phyloP scores from a whole-genome alignment of 768 basidiomycete species.

The Saitozyma sp. region DNA sequence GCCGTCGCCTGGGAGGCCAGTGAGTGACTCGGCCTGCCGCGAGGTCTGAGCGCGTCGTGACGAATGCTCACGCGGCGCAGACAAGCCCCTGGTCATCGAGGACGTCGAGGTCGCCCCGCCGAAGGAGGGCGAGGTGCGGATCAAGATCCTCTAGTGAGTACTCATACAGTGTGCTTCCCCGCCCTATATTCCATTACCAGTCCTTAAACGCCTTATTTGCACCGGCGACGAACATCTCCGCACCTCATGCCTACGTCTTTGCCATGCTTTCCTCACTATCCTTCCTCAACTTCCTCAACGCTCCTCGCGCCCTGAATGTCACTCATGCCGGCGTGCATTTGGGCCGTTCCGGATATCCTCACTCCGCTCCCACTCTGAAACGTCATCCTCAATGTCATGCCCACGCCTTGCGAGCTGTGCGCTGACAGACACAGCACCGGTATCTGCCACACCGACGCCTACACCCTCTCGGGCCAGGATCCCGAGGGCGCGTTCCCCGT shows the following conservation, averaged over 20 bases:
- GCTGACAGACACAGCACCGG: constrained; percentile 61
- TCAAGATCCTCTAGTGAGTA: constrained; percentile 72
- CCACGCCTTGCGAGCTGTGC: no score
- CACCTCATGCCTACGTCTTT: not conserved
- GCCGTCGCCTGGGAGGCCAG: constrained; percentile 95
- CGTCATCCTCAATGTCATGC: no score
- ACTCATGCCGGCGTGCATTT: no score
- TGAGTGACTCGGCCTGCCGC: constrained; percentile 54
- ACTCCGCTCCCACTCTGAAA: not conserved
- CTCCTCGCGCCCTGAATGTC: no score
- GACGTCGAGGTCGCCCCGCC: constrained; percentile 94
- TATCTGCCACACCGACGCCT: constrained; percentile 97
- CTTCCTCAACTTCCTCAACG: no score
- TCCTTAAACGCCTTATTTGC: no score
- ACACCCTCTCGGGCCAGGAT: constrained; percentile 93
- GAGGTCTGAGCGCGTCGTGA: not conserved
- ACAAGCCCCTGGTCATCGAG: constrained; percentile 70
- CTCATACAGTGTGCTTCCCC: no score
- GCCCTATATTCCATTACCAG: no score
- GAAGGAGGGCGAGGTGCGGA: constrained; percentile 82
- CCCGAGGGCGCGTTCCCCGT: constrained; percentile 92
- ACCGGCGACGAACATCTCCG: not conserved
- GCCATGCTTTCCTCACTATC: no score
- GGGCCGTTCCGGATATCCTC: not conserved
- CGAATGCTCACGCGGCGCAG: constrained; percentile 14